These are phyloP conservation scores for Ascochyta rabiei DNA, from an alignment of 2,329 filamentous ascomycete species.

Conservation along the genomic window DNA sequence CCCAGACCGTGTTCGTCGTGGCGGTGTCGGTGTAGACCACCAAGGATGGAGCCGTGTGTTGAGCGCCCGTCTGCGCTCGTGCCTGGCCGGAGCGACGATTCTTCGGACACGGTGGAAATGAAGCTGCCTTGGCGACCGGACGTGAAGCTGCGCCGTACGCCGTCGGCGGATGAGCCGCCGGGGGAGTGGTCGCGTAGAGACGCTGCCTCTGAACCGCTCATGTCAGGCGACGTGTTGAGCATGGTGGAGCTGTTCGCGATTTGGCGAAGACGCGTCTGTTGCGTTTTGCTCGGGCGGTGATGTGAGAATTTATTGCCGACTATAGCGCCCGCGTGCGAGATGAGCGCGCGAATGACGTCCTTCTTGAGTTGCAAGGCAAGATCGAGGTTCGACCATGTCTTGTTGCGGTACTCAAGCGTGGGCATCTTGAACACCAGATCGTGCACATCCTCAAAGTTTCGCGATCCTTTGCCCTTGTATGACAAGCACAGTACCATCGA, in stretches of 20 bases:
- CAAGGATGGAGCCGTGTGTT: constrained; percentile 35
- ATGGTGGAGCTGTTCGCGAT: constrained; percentile 79
- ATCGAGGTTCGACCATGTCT: constrained; percentile 98
- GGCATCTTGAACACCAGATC: constrained; percentile 97
- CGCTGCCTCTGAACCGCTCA: constrained; percentile 40
- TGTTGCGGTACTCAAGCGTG: constrained; percentile 94
- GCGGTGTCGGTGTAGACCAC: constrained; percentile 18
- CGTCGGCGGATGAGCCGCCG: constrained; percentile 37
- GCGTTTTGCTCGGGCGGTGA: constrained; percentile 79
- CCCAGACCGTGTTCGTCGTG: constrained; percentile 21
- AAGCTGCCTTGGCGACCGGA: constrained; percentile 38
- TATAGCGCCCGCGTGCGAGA: constrained; percentile 94
- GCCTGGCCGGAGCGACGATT: constrained; percentile 29
- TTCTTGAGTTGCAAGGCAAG: constrained; percentile 91
- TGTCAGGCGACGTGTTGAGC: constrained; percentile 48
- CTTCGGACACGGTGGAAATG: constrained; percentile 40
- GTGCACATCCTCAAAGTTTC: constrained; percentile 95
- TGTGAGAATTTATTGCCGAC: constrained; percentile 96
- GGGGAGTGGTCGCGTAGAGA: constrained; percentile 42
- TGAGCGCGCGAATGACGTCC: constrained; percentile 89
- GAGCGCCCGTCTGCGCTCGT: constrained; percentile 25
- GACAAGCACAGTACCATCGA: constrained; percentile 94
- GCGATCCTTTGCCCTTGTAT: constrained; percentile 94
- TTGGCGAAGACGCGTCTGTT: constrained; percentile 80
- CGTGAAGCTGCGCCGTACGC: constrained; percentile 37